Base-by-base conservation (phyloP, 2,329 filamentous ascomycete genomes). In the Colletotrichum tamarilloi region DNA sequence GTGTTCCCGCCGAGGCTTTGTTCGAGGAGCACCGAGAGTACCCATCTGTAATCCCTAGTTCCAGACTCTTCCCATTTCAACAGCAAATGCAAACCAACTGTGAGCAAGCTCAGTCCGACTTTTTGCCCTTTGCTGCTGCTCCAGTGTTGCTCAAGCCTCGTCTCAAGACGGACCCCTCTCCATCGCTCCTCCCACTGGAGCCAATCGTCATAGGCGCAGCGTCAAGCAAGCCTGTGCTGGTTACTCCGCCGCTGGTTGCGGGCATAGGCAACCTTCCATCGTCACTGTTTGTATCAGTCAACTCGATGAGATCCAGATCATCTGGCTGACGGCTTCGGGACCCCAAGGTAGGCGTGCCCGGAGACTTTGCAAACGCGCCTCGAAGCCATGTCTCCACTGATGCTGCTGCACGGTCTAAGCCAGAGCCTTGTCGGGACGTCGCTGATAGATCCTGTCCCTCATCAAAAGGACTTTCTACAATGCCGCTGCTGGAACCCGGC, bases 331-430 rank as follows among this genome's bases (percentile, higher is more conserved):
- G 77, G 77, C 80, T 78, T 73, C 28, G 79, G 75, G 5, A 60
- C 24, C 84, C 84, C n/a, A 85, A 74, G 30, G 84, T 81, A 1
- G 88, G 88, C n/a, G 88, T 89, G 24, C 83, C 82, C 1, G 88
- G 87, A 5, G 89, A 87, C 78, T 92, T 92, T 6, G 88, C 86
- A 73, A 95, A 94, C 49, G 97, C 92, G 75, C 95, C 94, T 73
- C 95, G 89, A 72, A 98, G 87, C 95, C 97, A 99, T 1, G 92
- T 93, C 83, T 98, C 97, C 35, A 98, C 92, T 2, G 93, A 93
- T 6, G 94, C 93, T 1, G 95, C 95, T 11, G 97, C 92, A 75
- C 95, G 94, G 78, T 98, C 95, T 3, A 98, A 85, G 1, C 88
- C 86, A 3, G 83, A 86, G 16, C 87, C 87, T 59, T 88, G 86